Percentiles rank a stretch among this genome's conserved stretches.
Conservation (phyloP, 116 monocot species). For the Dioscorea cayenensis region DNA sequence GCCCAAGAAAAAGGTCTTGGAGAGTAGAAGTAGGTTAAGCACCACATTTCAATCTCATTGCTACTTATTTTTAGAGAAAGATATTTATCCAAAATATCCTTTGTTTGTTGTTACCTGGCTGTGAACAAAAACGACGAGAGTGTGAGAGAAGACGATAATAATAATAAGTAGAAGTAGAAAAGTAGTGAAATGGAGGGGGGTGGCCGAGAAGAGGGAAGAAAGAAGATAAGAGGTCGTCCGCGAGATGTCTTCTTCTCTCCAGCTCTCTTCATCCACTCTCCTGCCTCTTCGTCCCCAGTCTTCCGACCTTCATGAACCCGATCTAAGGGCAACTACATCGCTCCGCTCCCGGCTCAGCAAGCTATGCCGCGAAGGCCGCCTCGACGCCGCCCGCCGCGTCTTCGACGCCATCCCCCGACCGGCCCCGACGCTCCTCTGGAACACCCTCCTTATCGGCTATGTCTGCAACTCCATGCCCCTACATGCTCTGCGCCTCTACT, state of each 20-base stretch:
- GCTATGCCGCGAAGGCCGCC: slow-evolving; percentile 70
- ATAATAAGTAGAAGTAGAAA: too few relatives aligned
- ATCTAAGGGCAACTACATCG: neutral
- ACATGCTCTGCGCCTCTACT: slow-evolving; percentile 66
- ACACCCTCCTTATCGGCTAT: slow-evolving; percentile 90
- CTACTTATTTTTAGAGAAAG: too few relatives aligned
- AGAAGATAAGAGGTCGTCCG: too few relatives aligned
- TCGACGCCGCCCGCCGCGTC: slow-evolving; percentile 61
- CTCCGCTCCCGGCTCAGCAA: slow-evolving; percentile 42
- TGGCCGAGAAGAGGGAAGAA: too few relatives aligned
- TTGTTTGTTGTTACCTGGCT: too few relatives aligned
- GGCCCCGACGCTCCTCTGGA: slow-evolving; percentile 69
- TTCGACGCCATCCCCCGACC: slow-evolving; percentile 59
- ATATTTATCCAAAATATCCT: too few relatives aligned
- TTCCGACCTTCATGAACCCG: neutral
- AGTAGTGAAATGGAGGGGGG: too few relatives aligned
- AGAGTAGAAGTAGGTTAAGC: too few relatives aligned
- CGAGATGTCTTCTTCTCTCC: neutral
- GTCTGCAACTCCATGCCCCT: slow-evolving; percentile 66
- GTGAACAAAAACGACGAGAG: too few relatives aligned
- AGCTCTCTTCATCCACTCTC: neutral
- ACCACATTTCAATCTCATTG: too few relatives aligned
- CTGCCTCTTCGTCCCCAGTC: neutral
- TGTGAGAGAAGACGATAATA: too few relatives aligned
- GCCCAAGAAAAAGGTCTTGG: too few relatives aligned